Base-by-base conservation (phyloP, 441 rosid genomes). In the Dalechampia spathulata region DNA sequence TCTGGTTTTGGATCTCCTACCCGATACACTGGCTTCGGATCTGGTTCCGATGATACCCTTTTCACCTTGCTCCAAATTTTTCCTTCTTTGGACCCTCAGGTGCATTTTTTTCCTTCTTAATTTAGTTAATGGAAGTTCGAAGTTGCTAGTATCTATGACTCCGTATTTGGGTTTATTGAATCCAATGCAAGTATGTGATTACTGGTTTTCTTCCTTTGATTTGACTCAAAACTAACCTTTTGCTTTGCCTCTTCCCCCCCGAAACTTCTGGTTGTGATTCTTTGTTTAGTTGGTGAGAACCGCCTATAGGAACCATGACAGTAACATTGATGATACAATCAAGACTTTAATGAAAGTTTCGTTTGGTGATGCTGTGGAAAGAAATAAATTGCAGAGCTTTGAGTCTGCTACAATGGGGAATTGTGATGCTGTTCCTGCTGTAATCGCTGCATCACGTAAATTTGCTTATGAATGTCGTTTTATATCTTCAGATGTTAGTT, bases 61-160 rank as follows among this genome's bases (percentile, higher is more conserved):
- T 50, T 66, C 6, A 26, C 58, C 47, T 72, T 79, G 68, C 42
- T 70, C 22, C 69, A 63, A 44, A 70, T 69, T 74, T 77, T 80
- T 56, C 80, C 82, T 52, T 57, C 73, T 49, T 37, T 77, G 62
- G 79, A 80, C 65, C 85, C 80, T 64, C 77, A 76, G 84, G 84
- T 79, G 67, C 22, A 68, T 59, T 60, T 20, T 37, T 1, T 6
- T 21, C 0, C 22, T 12, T 10, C 5, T 51, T 14, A 7, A 32
- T 16, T 32, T 51, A 22, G 13, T 17, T 10, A 7, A 0, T 17
- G 49, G 26, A 20, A 1, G 20, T 9, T 19, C 5, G 6, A 23
- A n/a, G n/a, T n/a, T n/a, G n/a, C n/a, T n/a, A n/a, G n/a, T n/a
- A n/a, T n/a, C n/a, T n/a, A n/a, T n/a, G n/a, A n/a, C n/a, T n/a